A percentile compares a stretch with the other conserved stretches of the same genome.
These are phyloP conservation scores for Daldinia grandis DNA, from an alignment of 495 filamentous ascomycete species.

Conservation along the genomic window DNA sequence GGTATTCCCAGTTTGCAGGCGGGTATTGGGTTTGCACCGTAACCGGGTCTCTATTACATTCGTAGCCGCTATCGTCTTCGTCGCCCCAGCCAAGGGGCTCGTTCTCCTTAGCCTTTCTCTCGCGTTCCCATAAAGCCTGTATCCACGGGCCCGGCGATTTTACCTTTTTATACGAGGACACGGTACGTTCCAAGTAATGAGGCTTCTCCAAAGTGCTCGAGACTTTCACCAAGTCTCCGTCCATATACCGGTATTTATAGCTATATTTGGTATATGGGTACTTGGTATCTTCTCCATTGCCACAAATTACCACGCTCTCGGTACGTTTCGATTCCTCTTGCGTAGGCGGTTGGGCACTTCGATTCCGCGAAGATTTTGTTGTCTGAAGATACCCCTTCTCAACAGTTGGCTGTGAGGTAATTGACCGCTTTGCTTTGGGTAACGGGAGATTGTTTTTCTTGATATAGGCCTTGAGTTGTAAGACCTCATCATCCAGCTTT, in stretches of 20 bases:
- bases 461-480: neutral
- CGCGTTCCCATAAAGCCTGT: neutral
- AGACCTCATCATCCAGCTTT: neutral
- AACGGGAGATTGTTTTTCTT: neutral
- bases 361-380: constrained; percentile 1
- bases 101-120: neutral
- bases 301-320: neutral
- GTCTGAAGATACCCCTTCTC: constrained; percentile 3
- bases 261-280: no score
- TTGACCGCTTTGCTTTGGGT: neutral
- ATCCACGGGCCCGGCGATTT: neutral
- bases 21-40: no score
- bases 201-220: no score
- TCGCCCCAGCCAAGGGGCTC: neutral
- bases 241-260: neutral
- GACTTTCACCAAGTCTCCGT: neutral
- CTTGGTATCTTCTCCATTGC: no score
- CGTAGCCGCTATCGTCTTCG: neutral
- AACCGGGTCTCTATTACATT: no score
- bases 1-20: neutral
- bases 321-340: neutral
- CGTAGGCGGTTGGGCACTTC: neutral
- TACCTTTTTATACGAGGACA: no score
- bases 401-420: neutral
- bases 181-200: no score